Percentiles rank a stretch among this genome's conserved stretches.
Conservation (phyloP, 306 rosid species). For the Senna tora region DNA sequence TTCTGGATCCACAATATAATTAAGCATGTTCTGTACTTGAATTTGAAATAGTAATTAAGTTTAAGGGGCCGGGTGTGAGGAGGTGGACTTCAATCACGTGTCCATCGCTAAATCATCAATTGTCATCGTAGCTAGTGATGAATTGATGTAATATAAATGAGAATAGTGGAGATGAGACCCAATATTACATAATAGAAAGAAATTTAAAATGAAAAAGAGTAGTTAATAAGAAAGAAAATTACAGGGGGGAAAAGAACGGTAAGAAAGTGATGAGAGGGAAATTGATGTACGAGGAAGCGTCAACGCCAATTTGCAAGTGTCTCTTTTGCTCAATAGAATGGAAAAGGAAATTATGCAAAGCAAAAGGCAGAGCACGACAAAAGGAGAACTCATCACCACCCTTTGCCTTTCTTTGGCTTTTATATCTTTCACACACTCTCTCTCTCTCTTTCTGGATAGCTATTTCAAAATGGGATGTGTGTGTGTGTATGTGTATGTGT, state of each 20-base stretch:
- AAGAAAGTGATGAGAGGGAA: conserved; percentile 5
- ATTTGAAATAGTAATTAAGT: background rate
- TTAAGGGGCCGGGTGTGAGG: no score
- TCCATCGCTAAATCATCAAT: background rate
- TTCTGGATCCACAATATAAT: background rate
- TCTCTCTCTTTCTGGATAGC: no score
- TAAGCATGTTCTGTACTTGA: no score
- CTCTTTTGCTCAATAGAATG: conserved; percentile 43
- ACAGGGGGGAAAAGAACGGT: background rate
- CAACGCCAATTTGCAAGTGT: conserved; percentile 50
- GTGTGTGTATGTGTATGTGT: background rate
- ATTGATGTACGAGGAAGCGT: conserved; percentile 50
- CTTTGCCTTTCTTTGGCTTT: background rate
- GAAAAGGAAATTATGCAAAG: conserved; percentile 48
- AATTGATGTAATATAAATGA: background rate
- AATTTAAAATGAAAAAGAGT: no score
- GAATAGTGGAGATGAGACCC: background rate
- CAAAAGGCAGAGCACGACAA: conserved; percentile 36
- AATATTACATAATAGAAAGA: background rate
- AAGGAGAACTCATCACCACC: conserved; percentile 20
- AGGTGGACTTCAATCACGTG: background rate
- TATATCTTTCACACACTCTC: background rate
- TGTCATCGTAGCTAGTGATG: background rate
- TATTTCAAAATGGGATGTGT: no score
- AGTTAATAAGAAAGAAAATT: background rate